These are phyloP conservation scores for Mitragyna speciosa DNA, from an alignment of 257 asterid species.

Conservation along the genomic window DNA sequence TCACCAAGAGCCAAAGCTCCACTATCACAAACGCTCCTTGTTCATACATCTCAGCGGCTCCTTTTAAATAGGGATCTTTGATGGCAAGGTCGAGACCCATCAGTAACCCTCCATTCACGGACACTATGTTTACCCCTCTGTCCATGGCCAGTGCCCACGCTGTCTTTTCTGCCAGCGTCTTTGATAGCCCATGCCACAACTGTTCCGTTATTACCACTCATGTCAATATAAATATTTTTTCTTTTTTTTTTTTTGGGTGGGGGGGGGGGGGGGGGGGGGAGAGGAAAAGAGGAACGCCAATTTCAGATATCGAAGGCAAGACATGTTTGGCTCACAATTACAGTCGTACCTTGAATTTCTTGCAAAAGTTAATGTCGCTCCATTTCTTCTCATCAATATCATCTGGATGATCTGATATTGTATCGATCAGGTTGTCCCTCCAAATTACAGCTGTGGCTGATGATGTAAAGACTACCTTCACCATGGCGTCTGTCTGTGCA, in stretches of 20 bases:
- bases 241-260: too few species aligned
- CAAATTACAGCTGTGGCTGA: conserved; percentile 82
- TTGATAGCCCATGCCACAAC: conserved; percentile 86
- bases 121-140: conserved; percentile 82
- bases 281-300: too few species aligned
- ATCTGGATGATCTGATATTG: neutral
- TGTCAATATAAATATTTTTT: too few species aligned
- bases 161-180: conserved; percentile 77
- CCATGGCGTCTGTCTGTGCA: conserved; percentile 74
- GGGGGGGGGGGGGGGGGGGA: too few species aligned
- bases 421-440: conserved; percentile 33
- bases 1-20: conserved; percentile 63
- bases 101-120: conserved; percentile 67
- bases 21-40: conserved; percentile 79
- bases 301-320: neutral
- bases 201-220: conserved; percentile 7
- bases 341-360: conserved; percentile 56
- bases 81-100: conserved; percentile 57
- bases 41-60: conserved; percentile 79
- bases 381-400: conserved; percentile 66
- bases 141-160: conserved; percentile 97
- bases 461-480: conserved; percentile 74
- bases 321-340: neutral
- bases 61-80: conserved; percentile 72
- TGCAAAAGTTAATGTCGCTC: conserved; percentile 74